phyloP scores from a whole-genome alignment of 176 grass and related monocot species.

The Oryza meridionalis region DNA sequence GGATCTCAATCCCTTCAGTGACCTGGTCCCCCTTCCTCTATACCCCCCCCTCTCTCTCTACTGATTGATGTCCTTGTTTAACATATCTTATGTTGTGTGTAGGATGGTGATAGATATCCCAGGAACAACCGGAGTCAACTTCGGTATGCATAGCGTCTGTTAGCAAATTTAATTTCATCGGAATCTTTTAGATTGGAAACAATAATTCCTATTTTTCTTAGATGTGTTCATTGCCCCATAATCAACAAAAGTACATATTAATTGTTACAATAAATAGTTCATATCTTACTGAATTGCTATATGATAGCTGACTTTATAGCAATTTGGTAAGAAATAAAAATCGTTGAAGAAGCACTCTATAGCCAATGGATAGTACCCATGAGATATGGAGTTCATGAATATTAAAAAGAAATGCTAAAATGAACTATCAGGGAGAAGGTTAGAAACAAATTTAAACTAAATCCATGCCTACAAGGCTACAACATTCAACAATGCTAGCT shows the following conservation, averaged over 20 bases:
- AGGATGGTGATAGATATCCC: constrained; percentile 77
- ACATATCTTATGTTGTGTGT: constrained; percentile 20
- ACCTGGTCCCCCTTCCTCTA: background rate
- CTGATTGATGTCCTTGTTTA: background rate
- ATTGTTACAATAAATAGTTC: background rate
- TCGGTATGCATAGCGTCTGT: constrained; percentile 44
- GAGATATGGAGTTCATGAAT: background rate
- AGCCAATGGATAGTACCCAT: background rate
- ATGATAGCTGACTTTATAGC: background rate
- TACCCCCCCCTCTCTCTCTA: background rate
- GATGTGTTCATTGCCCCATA: background rate
- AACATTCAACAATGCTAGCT: background rate
- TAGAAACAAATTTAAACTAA: background rate
- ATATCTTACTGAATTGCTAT: background rate
- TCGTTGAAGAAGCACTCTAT: background rate
- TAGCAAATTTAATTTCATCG: background rate
- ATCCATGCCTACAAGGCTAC: background rate
- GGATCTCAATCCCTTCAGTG: background rate
- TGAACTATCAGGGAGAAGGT: background rate
- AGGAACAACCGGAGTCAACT: constrained; percentile 59
- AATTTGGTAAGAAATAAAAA: background rate
- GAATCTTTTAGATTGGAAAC: background rate
- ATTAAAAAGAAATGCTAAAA: background rate
- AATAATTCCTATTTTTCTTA: background rate
- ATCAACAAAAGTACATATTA: background rate